Conservation (phyloP, 1,284 basidiomycete species). For the Pseudozyma tsukubaensis region DNA sequence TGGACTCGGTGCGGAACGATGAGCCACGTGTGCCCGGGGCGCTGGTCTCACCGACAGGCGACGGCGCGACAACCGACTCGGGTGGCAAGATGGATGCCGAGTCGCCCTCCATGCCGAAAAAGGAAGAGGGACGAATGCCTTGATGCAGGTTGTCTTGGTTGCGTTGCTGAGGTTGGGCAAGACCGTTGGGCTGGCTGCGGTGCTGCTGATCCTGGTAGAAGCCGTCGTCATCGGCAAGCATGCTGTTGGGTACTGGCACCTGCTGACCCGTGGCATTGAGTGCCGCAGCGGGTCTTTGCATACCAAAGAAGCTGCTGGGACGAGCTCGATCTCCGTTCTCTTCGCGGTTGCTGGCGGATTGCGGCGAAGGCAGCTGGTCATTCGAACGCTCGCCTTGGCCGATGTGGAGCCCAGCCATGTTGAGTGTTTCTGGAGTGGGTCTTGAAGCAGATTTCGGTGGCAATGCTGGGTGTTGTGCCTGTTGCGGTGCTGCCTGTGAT, state of each 20-base stretch:
- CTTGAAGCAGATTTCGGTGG: conserved; percentile 7
- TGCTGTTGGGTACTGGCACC: conserved; percentile 34
- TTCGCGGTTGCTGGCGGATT: conserved; percentile 13
- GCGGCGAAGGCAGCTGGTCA: conserved; percentile 11
- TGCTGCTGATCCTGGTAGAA: conserved; percentile 44
- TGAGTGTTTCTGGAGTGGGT: conserved; percentile 13
- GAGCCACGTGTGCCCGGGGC: conserved; percentile 17
- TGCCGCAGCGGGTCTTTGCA: conserved; percentile 52
- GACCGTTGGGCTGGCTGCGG: conserved; percentile 26
- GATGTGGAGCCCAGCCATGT: conserved; percentile 23
- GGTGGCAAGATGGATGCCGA: conserved; percentile 22
- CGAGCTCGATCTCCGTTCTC: conserved; percentile 28
- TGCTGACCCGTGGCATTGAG: conserved; percentile 45
- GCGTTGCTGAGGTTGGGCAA: conserved; percentile 25
- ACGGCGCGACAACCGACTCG: conserved; percentile 6
- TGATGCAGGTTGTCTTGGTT: conserved; percentile 13
- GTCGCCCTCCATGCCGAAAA: conserved; percentile 43
- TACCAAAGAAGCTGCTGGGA: conserved; percentile 59
- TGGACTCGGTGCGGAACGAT: conserved; percentile 34
- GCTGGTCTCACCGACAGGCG: conserved; percentile 15
- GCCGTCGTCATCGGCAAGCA: conserved; percentile 37
- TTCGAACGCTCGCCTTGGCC: conserved; percentile 16
- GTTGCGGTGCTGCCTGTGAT: conserved; percentile 1
- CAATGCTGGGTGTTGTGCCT: background rate
- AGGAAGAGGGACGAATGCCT: conserved; percentile 47